Conservation (phyloP, 2,329 filamentous ascomycete genomes). For the Fusarium brachygibbosum region DNA sequence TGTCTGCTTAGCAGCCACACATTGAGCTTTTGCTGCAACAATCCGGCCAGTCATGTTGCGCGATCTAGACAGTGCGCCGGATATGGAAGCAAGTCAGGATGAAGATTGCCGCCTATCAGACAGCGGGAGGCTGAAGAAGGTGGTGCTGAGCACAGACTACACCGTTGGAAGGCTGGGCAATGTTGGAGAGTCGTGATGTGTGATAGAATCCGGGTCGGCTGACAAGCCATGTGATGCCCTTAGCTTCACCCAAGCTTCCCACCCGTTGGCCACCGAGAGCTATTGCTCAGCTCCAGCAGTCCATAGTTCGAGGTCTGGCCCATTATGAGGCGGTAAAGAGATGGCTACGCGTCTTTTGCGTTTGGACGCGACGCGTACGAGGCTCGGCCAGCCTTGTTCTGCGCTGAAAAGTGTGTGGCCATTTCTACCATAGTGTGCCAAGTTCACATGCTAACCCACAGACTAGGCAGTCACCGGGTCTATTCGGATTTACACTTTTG, state of each 20-base stretch:
- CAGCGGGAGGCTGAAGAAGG: conserved; percentile 29
- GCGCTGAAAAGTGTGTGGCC: conserved; percentile 29
- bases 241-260: conserved; percentile 19
- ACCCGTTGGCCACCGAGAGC: conserved; percentile 16
- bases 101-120: conserved; percentile 21
- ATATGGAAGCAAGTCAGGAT: conserved; percentile 25
- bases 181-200: conserved; percentile 29
- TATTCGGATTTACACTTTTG: conserved; percentile 30
- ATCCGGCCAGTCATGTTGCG: conserved; percentile 31
- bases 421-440: conserved; percentile 34
- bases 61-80: conserved; percentile 37
- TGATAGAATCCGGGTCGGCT: conserved; percentile 46
- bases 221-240: conserved; percentile 48
- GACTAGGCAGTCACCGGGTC: conserved; percentile 42
- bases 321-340: conserved; percentile 3
- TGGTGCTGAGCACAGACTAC: conserved; percentile 35
- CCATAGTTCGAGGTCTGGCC: conserved; percentile 16
- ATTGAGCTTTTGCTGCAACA: conserved; percentile 7
- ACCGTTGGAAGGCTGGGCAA: conserved; percentile 23
- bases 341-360: conserved; percentile 36
- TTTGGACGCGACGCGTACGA: conserved; percentile 40
- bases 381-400: conserved; percentile 42
- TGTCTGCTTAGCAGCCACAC: conserved; percentile 38
- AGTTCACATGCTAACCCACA: conserved; percentile 37
- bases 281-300: conserved; percentile 30